Percentiles rank a stretch among this genome's conserved stretches.
Evolutionary conservation across 129 eudicot species (phyloP).

Genomic region (Centrapalus pauciflorus): DNA sequence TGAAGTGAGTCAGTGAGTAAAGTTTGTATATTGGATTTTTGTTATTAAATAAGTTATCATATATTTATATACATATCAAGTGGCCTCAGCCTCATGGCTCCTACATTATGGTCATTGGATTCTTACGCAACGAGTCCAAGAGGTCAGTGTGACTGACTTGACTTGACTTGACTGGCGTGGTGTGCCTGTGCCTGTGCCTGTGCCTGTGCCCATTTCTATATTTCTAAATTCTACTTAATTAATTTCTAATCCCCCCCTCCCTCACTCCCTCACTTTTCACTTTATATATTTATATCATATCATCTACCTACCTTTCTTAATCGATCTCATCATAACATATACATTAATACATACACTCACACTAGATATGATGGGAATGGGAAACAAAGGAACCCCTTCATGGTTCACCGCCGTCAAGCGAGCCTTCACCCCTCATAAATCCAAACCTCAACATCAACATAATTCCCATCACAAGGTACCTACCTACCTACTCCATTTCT

Average conservation of each 20-base stretch:
- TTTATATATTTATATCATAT: background rate
- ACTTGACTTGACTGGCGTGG: too few species aligned
- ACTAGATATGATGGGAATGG: too few species aligned
- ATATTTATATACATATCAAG: background rate
- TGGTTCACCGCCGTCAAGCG: conserved; percentile 78
- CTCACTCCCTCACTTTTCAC: background rate
- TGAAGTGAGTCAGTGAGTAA: conserved; percentile 5
- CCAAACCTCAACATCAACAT: conserved; percentile 43
- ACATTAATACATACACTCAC: too few species aligned
- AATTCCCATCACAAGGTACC: conserved; percentile 26
- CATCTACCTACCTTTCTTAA: background rate
- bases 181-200: too few species aligned
- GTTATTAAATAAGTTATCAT: conserved; percentile 24
- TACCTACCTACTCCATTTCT: too few species aligned
- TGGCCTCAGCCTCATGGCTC: conserved; percentile 18
- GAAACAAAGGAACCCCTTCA: conserved; percentile 51
- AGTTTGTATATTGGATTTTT: conserved; percentile 22
- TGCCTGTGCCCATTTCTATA: too few species aligned
- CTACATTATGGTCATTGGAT: conserved; percentile 21
- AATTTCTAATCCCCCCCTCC: too few species aligned
- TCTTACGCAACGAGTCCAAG: conserved; percentile 16
- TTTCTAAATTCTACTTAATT: too few species aligned
- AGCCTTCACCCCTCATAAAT: conserved; percentile 68
- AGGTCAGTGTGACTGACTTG: too few species aligned
- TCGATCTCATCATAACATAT: background rate